Evolutionary conservation across 495 filamentous ascomycete genomes (phyloP).

Genomic region (Articulospora tetracladia): DNA sequence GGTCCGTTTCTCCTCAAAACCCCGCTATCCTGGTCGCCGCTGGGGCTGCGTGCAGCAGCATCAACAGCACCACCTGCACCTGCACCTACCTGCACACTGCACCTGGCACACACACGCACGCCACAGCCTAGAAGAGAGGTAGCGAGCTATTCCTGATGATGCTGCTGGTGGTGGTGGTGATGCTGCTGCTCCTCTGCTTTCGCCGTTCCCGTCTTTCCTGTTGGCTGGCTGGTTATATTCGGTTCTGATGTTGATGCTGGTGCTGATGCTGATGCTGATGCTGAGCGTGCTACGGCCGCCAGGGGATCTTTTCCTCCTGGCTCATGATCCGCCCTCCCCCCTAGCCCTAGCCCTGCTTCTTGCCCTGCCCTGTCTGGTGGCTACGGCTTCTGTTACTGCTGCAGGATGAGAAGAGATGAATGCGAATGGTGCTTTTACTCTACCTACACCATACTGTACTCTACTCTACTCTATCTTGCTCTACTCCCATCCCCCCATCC

Average conservation of each 20-base stretch:
- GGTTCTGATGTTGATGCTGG: not conserved
- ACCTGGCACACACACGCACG: not conserved
- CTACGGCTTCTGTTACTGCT: not conserved
- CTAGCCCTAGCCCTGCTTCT: conserved; percentile 3
- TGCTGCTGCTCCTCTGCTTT: not conserved
- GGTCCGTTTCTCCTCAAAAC: not conserved
- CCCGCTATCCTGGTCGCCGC: not conserved
- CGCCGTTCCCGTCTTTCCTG: not conserved
- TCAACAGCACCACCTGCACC: too few relatives aligned
- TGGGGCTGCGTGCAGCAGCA: not conserved
- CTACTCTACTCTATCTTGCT: not conserved
- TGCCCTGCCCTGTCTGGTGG: conserved; percentile 2
- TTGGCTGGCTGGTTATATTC: not conserved
- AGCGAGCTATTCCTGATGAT: too few relatives aligned
- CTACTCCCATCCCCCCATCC: too few relatives aligned
- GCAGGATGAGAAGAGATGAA: conserved; percentile 3
- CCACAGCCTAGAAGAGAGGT: too few relatives aligned
- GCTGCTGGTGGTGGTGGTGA: too few relatives aligned
- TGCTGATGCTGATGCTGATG: not conserved
- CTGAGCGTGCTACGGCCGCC: not conserved
- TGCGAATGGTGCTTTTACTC: not conserved
- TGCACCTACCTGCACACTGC: not conserved
- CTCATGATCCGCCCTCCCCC: conserved; percentile 5
- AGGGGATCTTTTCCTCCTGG: not conserved
- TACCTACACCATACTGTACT: not conserved